These are phyloP conservation scores for Fusarium albosuccineum DNA, from an alignment of 2,329 filamentous ascomycete species.

Conservation along the genomic window DNA sequence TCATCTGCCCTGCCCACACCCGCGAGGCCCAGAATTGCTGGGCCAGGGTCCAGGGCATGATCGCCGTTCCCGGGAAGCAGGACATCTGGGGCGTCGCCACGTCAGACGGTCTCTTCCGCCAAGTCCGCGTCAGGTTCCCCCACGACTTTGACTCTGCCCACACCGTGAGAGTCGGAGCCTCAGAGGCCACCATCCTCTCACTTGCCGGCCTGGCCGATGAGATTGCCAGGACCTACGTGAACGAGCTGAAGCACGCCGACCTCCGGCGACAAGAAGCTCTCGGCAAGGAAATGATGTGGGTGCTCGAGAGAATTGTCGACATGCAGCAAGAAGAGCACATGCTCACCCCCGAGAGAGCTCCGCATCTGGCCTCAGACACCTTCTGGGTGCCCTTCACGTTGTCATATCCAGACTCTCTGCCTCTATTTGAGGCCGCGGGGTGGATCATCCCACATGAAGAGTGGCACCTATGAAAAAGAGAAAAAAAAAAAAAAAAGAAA, in stretches of 20 bases:
- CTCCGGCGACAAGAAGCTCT: constrained; percentile 35
- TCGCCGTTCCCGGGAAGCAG: constrained; percentile 36
- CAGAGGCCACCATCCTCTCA: constrained; percentile 47
- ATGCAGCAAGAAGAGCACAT: constrained; percentile 35
- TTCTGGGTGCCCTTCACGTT: constrained; percentile 52
- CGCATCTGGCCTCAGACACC: constrained; percentile 40
- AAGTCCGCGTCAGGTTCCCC: constrained; percentile 55
- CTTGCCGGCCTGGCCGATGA: constrained; percentile 53
- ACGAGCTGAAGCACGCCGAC: constrained; percentile 34
- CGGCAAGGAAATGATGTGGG: constrained; percentile 52
- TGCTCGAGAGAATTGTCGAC: constrained; percentile 50
- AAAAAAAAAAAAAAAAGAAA: background rate
- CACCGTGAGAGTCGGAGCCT: constrained; percentile 29
- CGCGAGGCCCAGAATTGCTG: constrained; percentile 56
- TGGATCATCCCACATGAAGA: constrained; percentile 38
- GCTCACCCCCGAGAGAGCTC: constrained; percentile 33
- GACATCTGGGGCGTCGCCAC: constrained; percentile 55
- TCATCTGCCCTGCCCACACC: constrained; percentile 56
- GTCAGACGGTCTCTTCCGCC: constrained; percentile 45
- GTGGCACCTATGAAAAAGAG: constrained; percentile 11
- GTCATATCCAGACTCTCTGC: constrained; percentile 45
- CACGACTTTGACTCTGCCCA: constrained; percentile 50
- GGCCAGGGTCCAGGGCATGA: constrained; percentile 54
- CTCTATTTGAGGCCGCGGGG: constrained; percentile 49
- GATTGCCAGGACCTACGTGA: constrained; percentile 51